Conservation (phyloP, 1,284 basidiomycete genomes). For the Apiotrichum gamsii region DNA sequence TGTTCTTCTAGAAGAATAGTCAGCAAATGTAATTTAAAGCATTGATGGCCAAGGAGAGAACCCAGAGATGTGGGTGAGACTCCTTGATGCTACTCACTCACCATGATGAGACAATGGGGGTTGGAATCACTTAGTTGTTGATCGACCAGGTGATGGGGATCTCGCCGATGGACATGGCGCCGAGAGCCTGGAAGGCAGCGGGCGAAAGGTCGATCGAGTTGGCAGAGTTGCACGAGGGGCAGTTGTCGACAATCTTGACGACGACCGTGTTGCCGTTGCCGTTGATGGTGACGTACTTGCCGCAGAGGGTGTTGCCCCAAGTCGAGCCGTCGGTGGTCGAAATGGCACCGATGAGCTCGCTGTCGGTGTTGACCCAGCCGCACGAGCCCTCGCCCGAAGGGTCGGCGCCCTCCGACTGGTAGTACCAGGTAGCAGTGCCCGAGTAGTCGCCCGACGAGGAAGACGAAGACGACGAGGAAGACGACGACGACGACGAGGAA, state of each 20-base stretch:
- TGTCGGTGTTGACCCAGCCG: constrained; percentile 60
- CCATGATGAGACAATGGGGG: too few relatives aligned
- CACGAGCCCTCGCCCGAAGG: constrained; percentile 52
- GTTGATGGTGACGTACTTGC: constrained; percentile 14
- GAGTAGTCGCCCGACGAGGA: constrained; percentile 1
- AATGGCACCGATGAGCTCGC: constrained; percentile 61
- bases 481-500: constrained; percentile 3
- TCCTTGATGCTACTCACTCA: too few relatives aligned
- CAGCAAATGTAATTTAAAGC: too few relatives aligned
- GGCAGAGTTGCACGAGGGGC: constrained; percentile 63
- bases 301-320: constrained; percentile 24
- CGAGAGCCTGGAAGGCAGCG: constrained; percentile 65
- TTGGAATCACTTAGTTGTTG: not conserved
- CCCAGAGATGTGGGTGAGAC: too few relatives aligned
- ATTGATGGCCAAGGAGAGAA: too few relatives aligned
- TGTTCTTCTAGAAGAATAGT: too few relatives aligned
- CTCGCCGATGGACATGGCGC: constrained; percentile 21
- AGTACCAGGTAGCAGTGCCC: constrained; percentile 60
- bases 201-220: constrained; percentile 72
- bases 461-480: constrained; percentile 11
- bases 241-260: constrained; percentile 45
- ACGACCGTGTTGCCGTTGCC: not conserved
- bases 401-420: constrained; percentile 59
- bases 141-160: constrained; percentile 51
- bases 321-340: constrained; percentile 24